Conservation (phyloP, 2,329 filamentous ascomycete genomes). For the Ploettnerulaceae sp. region DNA sequence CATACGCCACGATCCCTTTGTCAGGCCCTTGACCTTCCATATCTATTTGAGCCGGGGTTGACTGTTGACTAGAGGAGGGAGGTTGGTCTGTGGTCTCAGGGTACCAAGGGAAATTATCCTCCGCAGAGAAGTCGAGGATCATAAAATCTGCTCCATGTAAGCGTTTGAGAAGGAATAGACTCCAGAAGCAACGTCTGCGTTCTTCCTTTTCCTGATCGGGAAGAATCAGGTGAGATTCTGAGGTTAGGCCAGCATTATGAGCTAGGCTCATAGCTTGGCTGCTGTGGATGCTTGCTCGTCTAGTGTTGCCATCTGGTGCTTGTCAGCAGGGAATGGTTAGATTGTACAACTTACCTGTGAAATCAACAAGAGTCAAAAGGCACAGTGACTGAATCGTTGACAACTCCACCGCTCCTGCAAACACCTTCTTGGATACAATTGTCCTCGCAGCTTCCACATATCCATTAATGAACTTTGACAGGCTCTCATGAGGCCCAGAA, state of each 20-base stretch:
- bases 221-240: conserved; percentile 29
- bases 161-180: conserved; percentile 32
- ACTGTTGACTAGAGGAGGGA: conserved; percentile 20
- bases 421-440: conserved; percentile 34
- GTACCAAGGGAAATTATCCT: conserved; percentile 36
- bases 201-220: conserved; percentile 28
- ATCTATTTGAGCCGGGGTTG: conserved; percentile 13
- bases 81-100: conserved; percentile 35
- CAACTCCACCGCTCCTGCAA: conserved; percentile 35
- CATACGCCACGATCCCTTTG: conserved; percentile 43
- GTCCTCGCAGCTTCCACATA: conserved; percentile 35
- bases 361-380: conserved; percentile 37
- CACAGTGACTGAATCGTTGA: conserved; percentile 39
- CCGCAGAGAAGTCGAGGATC: conserved; percentile 36
- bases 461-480: conserved; percentile 32
- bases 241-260: conserved; percentile 41
- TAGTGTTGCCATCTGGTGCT: conserved; percentile 41
- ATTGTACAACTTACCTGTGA: conserved; percentile 31
- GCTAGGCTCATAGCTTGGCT: conserved; percentile 43
- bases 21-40: conserved; percentile 25
- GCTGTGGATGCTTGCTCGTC: conserved; percentile 40
- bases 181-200: conserved; percentile 34
- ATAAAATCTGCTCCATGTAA: conserved; percentile 37
- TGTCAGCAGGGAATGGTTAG: not conserved
- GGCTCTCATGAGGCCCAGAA: conserved; percentile 21